These are phyloP conservation scores for Mycena amicta DNA, from an alignment of 768 basidiomycete genomes.

Conservation along the genomic window DNA sequence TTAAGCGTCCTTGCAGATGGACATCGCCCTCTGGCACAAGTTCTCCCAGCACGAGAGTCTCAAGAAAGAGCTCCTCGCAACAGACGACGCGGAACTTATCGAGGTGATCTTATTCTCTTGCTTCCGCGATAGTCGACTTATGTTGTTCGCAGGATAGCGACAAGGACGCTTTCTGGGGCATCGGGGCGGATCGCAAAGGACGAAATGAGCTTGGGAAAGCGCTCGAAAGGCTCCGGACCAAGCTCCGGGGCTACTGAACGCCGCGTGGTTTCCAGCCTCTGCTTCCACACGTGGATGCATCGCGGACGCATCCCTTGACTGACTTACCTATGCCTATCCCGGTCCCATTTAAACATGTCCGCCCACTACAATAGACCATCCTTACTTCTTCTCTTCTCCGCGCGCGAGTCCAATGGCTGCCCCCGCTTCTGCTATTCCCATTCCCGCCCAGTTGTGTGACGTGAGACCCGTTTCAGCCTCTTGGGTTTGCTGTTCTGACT, in stretches of 20 bases:
- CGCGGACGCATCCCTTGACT: constrained; percentile 34
- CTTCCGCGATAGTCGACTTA: neutral
- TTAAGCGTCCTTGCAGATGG: constrained; percentile 51
- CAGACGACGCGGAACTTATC: constrained; percentile 66
- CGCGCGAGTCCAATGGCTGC: constrained; percentile 20
- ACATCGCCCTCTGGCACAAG: constrained; percentile 63
- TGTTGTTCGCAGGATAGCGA: constrained; percentile 61
- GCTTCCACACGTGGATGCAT: constrained; percentile 16
- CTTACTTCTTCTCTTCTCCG: constrained; percentile 9
- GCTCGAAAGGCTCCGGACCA: constrained; percentile 60
- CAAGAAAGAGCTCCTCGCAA: constrained; percentile 59
- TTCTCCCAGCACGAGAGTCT: constrained; percentile 71
- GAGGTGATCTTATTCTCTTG: constrained; percentile 49
- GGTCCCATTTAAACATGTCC: constrained; percentile 21
- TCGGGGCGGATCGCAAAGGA: constrained; percentile 64
- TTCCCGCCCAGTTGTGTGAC: constrained; percentile 38
- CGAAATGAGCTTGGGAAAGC: constrained; percentile 77
- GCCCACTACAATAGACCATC: constrained; percentile 10
- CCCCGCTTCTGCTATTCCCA: constrained; percentile 16
- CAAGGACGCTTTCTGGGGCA: constrained; percentile 79
- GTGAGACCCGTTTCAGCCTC: constrained; percentile 33
- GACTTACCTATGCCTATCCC: constrained; percentile 33
- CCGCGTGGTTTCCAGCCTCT: constrained; percentile 13
- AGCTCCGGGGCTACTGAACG: constrained; percentile 43
- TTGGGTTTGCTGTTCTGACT: constrained; percentile 37